Base-by-base conservation (phyloP, 768 basidiomycete genomes). In the Hericium erinaceus region DNA sequence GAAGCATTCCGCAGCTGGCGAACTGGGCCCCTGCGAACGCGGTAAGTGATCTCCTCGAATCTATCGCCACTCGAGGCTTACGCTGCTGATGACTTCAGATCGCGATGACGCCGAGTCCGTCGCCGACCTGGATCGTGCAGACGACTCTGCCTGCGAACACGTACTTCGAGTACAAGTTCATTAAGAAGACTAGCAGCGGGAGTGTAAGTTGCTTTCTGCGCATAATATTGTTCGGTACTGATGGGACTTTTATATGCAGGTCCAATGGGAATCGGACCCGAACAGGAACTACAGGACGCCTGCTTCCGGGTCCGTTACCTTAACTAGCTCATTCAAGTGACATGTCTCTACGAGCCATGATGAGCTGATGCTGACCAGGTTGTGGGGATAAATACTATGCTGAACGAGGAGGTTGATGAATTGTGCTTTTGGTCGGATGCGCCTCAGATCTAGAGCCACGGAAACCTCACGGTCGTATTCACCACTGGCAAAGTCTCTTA, bases 211-310 rank as follows among this genome's bases (percentile, higher is more conserved):
- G 16, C 24, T n/a, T 20, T 48, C 24, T 33, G 39, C 24, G 37
- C 48, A 18, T 4, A 39, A 53, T 0, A 3, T 13, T 0, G 11
- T 5, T 1, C 15, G 1, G 7, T 33, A 10, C 37, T 26, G 5
- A 18, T 22, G 38, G 9, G 15, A 11, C 10, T 18, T 0, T 13
- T 18, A 1, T 10, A 0, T 33, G 26, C 16, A 53, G 52, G 66
- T 85, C 50, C 70, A 74, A 8, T 84, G 82, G 82, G 84, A 85
- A 64, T 80, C 79, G 0, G 81, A 83, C 61, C 82, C 83, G 2
- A 82, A 84, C 60, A 73, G 81, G 40, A 70, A 74, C 44, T 74
- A 69, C 2, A 81, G 75, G 10, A 73, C 76, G 4, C 72, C 65
- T 24, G 48, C 39, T 9, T 53, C 52, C 7, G 52, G 52, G 2